A percentile compares a stretch with the other conserved stretches of the same genome.
phyloP scores from a whole-genome alignment of 2,329 filamentous ascomycete genomes.

The Fusarium devonianum region DNA sequence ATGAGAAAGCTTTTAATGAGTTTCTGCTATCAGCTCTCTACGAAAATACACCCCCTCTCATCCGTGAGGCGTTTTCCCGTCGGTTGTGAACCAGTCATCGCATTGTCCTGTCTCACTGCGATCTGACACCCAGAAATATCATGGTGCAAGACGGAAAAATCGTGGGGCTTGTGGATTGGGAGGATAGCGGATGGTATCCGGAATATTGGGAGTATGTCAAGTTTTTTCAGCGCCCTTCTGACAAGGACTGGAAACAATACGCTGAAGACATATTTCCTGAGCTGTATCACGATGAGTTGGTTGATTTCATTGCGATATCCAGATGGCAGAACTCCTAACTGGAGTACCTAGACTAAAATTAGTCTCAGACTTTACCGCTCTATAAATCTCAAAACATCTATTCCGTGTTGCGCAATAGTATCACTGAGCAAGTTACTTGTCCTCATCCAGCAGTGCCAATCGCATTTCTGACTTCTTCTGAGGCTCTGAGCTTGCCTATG shows the following conservation, averaged over 20 bases:
- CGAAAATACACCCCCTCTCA: constrained; percentile 18
- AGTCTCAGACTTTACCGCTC: too few species aligned
- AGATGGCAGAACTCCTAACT: constrained; percentile 34
- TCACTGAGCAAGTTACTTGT: neutral
- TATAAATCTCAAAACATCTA: too few species aligned
- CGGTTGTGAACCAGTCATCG: constrained; percentile 40
- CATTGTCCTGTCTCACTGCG: constrained; percentile 59
- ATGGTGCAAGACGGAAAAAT: constrained; percentile 49
- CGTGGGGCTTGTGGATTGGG: constrained; percentile 56
- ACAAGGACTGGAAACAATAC: constrained; percentile 32
- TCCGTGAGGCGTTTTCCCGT: constrained; percentile 34
- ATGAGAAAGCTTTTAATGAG: constrained; percentile 39
- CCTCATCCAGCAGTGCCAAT: too few species aligned
- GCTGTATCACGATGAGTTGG: constrained; percentile 38
- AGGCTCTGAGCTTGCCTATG: too few species aligned
- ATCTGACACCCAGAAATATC: constrained; percentile 57
- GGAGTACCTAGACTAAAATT: too few species aligned
- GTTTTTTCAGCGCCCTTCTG: constrained; percentile 39
- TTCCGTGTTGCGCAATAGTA: neutral
- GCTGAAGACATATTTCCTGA: constrained; percentile 37
- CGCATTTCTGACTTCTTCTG: too few species aligned
- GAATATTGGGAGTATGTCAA: constrained; percentile 51
- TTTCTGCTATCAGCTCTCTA: constrained; percentile 33
- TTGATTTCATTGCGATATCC: constrained; percentile 36
- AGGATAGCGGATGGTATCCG: constrained; percentile 56